These are phyloP conservation scores for Achlya hypogyna DNA, from an alignment of 352 stramenopile genomes.

Conservation along the genomic window DNA sequence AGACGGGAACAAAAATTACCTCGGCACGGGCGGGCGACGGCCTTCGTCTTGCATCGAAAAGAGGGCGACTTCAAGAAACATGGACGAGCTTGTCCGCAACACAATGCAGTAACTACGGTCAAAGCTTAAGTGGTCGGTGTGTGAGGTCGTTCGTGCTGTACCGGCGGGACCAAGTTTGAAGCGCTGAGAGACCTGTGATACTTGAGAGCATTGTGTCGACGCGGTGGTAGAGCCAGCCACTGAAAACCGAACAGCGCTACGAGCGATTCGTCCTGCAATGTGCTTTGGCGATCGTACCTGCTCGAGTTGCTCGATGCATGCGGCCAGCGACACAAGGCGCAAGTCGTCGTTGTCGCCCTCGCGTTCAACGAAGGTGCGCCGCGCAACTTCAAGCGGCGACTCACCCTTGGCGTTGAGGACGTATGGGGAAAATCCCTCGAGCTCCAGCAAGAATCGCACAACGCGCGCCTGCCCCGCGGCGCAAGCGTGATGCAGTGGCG, in stretches of 20 bases:
- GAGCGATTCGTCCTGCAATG: too few species aligned
- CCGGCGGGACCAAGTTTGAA: slow-evolving; percentile 24
- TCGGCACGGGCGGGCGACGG: not conserved
- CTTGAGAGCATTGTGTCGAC: slow-evolving; percentile 27
- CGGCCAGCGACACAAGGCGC: slow-evolving; percentile 13
- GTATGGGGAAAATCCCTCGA: slow-evolving; percentile 22
- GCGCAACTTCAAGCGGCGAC: slow-evolving; percentile 26
- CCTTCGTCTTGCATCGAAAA: not conserved
- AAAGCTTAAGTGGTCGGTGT: too few species aligned
- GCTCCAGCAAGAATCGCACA: slow-evolving; percentile 22
- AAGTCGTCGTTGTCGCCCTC: not conserved
- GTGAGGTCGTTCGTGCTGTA: not conserved
- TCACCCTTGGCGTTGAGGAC: slow-evolving; percentile 24
- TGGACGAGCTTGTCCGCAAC: not conserved
- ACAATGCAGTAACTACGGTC: slow-evolving; percentile 1
- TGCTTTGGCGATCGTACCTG: slow-evolving; percentile 24
- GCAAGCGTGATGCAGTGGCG: slow-evolving; percentile 29
- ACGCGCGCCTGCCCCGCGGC: slow-evolving; percentile 20
- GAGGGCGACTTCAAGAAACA: slow-evolving; percentile 8
- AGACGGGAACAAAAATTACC: not conserved
- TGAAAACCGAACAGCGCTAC: slow-evolving; percentile 28
- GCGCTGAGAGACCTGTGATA: slow-evolving; percentile 24
- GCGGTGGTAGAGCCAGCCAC: slow-evolving; percentile 28
- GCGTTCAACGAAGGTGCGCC: not conserved
- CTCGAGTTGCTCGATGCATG: slow-evolving; percentile 32